A percentile compares a stretch with the other conserved stretches of the same genome.
Evolutionary conservation across 176 grass and related monocot species (phyloP).

Genomic region (Pharus latifolius): DNA sequence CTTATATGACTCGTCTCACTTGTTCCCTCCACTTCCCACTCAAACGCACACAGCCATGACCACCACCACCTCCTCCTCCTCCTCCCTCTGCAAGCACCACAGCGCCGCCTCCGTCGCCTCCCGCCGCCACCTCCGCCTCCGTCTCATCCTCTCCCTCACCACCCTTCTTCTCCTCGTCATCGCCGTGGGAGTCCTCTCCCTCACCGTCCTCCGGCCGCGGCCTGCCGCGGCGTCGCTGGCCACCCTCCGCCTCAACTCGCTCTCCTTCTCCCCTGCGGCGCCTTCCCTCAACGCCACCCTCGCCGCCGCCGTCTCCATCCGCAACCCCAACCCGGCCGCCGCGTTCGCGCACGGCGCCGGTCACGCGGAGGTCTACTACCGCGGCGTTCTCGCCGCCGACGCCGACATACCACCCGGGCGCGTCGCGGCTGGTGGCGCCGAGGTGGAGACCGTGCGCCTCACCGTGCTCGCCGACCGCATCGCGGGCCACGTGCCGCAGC

Average conservation of each 20-base stretch:
- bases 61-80: neutral
- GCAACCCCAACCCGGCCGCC: conserved; percentile 6
- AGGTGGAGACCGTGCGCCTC: neutral
- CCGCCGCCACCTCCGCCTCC: neutral
- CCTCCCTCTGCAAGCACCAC: neutral
- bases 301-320: conserved; percentile 6
- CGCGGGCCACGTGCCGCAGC: neutral
- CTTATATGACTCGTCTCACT: neutral
- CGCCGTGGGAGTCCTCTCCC: neutral
- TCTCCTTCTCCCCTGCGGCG: neutral
- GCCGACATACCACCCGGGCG: neutral
- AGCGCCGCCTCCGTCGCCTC: neutral
- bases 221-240: neutral
- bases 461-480: neutral
- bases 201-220: neutral
- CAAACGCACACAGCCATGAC: neutral
- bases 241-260: neutral
- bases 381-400: conserved; percentile 6
- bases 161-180: neutral
- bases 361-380: conserved; percentile 24
- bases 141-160: neutral
- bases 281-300: conserved; percentile 10
- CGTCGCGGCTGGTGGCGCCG: neutral
- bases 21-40: neutral
- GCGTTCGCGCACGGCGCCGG: conserved; percentile 11